Percentiles rank a stretch among this genome's conserved stretches.
These are phyloP conservation scores for Penicillium sp. DNA, from an alignment of 2,329 filamentous ascomycete genomes.

Conservation along the genomic window DNA sequence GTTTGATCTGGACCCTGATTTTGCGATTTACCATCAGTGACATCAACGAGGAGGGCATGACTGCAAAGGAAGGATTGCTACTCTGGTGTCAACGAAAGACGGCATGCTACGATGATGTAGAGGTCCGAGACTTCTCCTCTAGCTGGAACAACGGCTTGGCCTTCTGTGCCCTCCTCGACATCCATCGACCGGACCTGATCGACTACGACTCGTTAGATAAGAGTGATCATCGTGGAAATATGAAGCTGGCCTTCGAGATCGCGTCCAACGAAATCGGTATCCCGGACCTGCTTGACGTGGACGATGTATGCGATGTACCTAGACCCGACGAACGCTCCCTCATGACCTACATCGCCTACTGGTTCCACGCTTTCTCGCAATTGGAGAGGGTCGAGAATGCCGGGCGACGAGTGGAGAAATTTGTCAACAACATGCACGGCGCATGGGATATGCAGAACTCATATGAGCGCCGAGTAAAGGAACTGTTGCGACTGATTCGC, in stretches of 20 bases:
- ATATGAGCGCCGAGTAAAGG: slow-evolving; percentile 83
- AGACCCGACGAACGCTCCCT: slow-evolving; percentile 92
- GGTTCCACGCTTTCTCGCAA: slow-evolving; percentile 99
- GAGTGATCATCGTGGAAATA: slow-evolving; percentile 86
- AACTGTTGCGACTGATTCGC: slow-evolving; percentile 64
- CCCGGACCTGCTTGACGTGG: slow-evolving; percentile 86
- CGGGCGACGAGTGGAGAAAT: slow-evolving; percentile 91
- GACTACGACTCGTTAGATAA: slow-evolving; percentile 95
- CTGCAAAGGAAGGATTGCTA: slow-evolving; percentile 87
- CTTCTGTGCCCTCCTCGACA: slow-evolving; percentile 92
- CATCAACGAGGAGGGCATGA: slow-evolving; percentile 96
- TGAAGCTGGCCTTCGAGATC: slow-evolving; percentile 96
- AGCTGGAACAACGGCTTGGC: slow-evolving; percentile 98
- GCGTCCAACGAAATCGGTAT: slow-evolving; percentile 95
- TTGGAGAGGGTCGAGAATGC: slow-evolving; percentile 99
- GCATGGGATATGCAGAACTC: slow-evolving; percentile 99
- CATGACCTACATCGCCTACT: slow-evolving; percentile 99
- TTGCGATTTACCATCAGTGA: slow-evolving; percentile 95
- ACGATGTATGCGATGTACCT: slow-evolving; percentile 93
- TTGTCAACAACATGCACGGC: slow-evolving; percentile 96
- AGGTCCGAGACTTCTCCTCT: slow-evolving; percentile 84
- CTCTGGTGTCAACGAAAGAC: slow-evolving; percentile 98
- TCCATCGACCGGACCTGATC: slow-evolving; percentile 92
- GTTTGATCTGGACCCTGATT: slow-evolving; percentile 97
- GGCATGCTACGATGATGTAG: slow-evolving; percentile 93